These are phyloP conservation scores for Guyanaporus albipodus DNA, from an alignment of 768 basidiomycete species.

Conservation along the genomic window DNA sequence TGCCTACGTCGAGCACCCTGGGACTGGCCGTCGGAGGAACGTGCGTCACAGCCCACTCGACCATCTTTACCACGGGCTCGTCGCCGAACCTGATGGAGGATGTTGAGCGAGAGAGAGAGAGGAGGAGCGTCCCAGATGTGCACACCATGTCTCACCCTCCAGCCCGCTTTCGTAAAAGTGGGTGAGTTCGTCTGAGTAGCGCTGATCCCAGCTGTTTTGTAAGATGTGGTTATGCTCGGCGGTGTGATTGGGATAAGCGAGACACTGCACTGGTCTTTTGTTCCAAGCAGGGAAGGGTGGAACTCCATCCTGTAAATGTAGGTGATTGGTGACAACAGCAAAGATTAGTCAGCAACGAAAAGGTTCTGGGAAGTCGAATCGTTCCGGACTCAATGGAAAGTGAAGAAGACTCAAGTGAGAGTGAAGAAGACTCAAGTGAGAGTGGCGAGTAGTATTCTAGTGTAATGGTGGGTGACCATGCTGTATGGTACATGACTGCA, in stretches of 20 bases:
- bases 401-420: background rate
- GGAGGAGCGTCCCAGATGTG: background rate
- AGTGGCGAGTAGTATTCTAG: conserved; percentile 18
- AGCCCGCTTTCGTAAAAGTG: conserved; percentile 78
- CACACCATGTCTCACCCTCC: conserved; percentile 82
- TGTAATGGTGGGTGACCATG: conserved; percentile 12
- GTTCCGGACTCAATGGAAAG: too few species aligned
- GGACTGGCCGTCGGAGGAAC: conserved; percentile 45
- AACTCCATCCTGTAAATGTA: conserved; percentile 39
- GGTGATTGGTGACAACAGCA: conserved; percentile 1
- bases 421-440: background rate
- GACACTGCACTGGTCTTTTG: conserved; percentile 64
- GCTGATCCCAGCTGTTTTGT: conserved; percentile 64
- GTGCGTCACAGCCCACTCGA: conserved; percentile 61
- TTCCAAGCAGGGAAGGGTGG: conserved; percentile 71
- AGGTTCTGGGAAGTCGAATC: too few species aligned
- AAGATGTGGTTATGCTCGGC: background rate
- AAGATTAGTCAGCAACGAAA: conserved; percentile 21
- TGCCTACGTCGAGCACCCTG: conserved; percentile 71
- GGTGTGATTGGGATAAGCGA: background rate
- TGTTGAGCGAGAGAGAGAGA: background rate
- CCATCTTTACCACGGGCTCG: conserved; percentile 75
- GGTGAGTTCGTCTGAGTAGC: conserved; percentile 65
- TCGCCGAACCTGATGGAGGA: conserved; percentile 67
- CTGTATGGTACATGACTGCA: conserved; percentile 19